A percentile compares a stretch with the other conserved stretches of the same genome.
These are phyloP conservation scores for Tarenaya hassleriana DNA, from an alignment of 345 rosid species.

Conservation along the genomic window DNA sequence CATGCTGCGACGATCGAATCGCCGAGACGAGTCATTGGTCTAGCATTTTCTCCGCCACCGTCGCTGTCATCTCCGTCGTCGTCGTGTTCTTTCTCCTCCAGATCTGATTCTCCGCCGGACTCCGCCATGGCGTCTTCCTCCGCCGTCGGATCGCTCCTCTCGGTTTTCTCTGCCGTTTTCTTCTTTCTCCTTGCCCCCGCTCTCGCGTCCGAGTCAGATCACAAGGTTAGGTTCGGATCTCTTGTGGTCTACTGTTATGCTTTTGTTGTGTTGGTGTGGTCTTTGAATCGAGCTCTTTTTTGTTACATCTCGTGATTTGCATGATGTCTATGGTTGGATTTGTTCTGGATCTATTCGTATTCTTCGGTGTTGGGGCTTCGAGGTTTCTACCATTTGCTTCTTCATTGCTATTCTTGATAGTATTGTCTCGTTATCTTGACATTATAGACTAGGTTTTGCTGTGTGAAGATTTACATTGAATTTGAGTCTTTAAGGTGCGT, in stretches of 20 bases:
- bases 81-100: constrained; percentile 29
- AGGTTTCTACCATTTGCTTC: constrained; percentile 8
- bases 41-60: constrained; percentile 12
- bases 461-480: constrained; percentile 4
- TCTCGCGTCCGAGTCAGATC: constrained; percentile 83
- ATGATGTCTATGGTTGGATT: constrained; percentile 11
- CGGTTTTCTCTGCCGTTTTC: constrained; percentile 18
- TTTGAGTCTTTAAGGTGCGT: background rate
- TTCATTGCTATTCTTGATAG: constrained; percentile 2
- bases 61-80: no score
- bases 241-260: background rate
- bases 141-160: constrained; percentile 31
- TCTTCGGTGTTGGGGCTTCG: background rate
- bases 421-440: background rate
- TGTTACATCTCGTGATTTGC: constrained; percentile 36
- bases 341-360: constrained; percentile 19
- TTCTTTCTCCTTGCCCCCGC: constrained; percentile 35
- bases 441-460: constrained; percentile 7
- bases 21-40: constrained; percentile 5
- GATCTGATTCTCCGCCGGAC: constrained; percentile 49
- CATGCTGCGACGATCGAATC: constrained; percentile 6
- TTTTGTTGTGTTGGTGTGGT: background rate
- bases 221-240: constrained; percentile 58
- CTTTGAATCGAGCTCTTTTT: constrained; percentile 10
- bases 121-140: constrained; percentile 54